Evolutionary conservation across 345 rosid genomes (phyloP).

Genomic region (Acer yangbiense): DNA sequence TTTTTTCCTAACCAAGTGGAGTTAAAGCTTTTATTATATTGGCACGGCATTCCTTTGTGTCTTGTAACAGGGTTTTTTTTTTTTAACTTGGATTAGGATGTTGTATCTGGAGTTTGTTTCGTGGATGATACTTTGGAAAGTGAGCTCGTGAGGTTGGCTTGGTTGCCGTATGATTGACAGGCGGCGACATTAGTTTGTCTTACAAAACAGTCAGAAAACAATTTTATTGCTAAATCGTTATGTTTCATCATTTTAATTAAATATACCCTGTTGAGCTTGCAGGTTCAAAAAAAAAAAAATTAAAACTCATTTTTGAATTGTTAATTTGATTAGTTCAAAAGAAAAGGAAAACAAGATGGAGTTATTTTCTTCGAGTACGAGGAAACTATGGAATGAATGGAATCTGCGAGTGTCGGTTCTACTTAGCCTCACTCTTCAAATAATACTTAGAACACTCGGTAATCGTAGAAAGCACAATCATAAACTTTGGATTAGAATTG

Average conservation of each 20-base stretch:
- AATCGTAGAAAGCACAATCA: no score
- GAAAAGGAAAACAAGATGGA: no score
- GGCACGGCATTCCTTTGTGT: slow-evolving; percentile 3
- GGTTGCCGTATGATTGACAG: background rate
- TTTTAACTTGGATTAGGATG: slow-evolving; percentile 19
- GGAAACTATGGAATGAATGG: no score
- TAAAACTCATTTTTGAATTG: no score
- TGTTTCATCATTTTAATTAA: background rate
- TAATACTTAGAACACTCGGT: no score
- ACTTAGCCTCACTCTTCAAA: no score
- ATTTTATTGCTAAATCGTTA: background rate
- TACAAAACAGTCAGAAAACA: background rate
- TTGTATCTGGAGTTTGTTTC: slow-evolving; percentile 19
- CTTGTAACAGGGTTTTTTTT: background rate
- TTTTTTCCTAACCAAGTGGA: slow-evolving; percentile 14
- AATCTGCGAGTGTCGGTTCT: no score
- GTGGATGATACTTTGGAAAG: slow-evolving; percentile 2
- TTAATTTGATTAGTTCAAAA: no score
- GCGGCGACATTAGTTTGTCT: background rate
- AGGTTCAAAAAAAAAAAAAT: background rate
- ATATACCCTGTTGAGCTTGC: background rate
- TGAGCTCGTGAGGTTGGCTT: background rate
- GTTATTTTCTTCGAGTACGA: no score
- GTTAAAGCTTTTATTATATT: slow-evolving; percentile 10
- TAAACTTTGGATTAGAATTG: no score